Base-by-base conservation (phyloP, 148 eudicot species). In the Linanthus parryae region DNA sequence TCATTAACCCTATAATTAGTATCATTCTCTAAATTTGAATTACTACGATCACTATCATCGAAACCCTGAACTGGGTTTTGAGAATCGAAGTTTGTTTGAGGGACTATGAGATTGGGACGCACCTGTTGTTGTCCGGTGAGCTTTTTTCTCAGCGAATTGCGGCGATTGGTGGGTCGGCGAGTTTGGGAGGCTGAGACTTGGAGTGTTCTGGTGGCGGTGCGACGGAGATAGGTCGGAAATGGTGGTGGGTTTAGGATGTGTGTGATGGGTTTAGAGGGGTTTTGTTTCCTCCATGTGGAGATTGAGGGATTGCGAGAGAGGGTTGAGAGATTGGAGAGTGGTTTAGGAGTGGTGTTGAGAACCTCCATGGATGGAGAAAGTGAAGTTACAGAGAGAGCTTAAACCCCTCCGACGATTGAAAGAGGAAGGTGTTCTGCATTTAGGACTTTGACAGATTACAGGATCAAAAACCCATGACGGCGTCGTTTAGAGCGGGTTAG, bases 131-230 rank as follows among this genome's bases (percentile, higher is more conserved):
- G 48, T 44, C 58, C 52, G 8, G 59, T 67, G 62, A 85, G 75
- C 59, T 90, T 90, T 58, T 77, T 79, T 62, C 95, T 70, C 44
- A 90, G 69, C 11, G 78, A 83, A 51, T 83, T 85, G 0, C 70
- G 74, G 12, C 94, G 82, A 33, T 58, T 72, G 19, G 73, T 38
- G 51, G 67, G 80, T 47, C 80, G 68, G 19, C 77, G 61, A 14
- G 68, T 69, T 29, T 61, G 81, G n/a, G n/a, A n/a, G 57, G 91
- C 83, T 14, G 69, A 67, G 51, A 83, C 58, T 27, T 24, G 70
- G 55, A 71, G 46, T 3, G 34, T 68, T 58, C 54, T 58, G 29
- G 68, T 20, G 47, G 17, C 47, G 17, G 51, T 31, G 11, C 68
- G 54, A 22, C 72, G 61, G 3, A 19, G 68, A 47, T 9, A 34